Percentiles rank a stretch among this genome's conserved stretches.
Conservation (phyloP, 1,284 basidiomycete species). For the Kwoniella shivajii region DNA sequence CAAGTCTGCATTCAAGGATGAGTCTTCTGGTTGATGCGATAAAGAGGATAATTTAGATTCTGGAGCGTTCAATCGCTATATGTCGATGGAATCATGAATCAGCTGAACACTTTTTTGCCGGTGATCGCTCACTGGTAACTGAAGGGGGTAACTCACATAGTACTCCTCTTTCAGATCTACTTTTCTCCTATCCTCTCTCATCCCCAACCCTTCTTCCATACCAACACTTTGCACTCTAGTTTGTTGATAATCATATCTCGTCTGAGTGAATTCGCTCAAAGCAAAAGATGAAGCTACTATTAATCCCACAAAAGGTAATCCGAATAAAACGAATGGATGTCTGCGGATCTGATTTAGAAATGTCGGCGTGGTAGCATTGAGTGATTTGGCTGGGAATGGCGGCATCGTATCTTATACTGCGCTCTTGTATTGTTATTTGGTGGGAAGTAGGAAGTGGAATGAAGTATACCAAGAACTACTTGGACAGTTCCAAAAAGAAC, state of each 20-base stretch:
- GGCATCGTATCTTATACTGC: too few species aligned
- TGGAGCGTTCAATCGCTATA: slow-evolving; percentile 33
- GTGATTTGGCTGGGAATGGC: slow-evolving; percentile 63
- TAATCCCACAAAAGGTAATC: slow-evolving; percentile 80
- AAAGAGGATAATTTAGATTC: not conserved
- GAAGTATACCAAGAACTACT: too few species aligned
- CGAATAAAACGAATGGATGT: slow-evolving; percentile 65
- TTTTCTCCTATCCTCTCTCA: slow-evolving; percentile 77
- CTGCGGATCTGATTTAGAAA: slow-evolving; percentile 42
- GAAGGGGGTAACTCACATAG: slow-evolving; percentile 66
- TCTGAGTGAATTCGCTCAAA: slow-evolving; percentile 81
- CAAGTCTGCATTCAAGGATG: slow-evolving; percentile 6
- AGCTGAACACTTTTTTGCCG: not conserved
- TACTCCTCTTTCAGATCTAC: slow-evolving; percentile 95
- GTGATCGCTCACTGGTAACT: not conserved
- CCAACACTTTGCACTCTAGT: slow-evolving; percentile 75
- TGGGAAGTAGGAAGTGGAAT: too few species aligned
- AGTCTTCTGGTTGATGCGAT: slow-evolving; percentile 6
- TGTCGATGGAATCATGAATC: not conserved
- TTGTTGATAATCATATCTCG: slow-evolving; percentile 84
- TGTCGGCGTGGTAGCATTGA: slow-evolving; percentile 55
- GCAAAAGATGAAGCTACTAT: slow-evolving; percentile 88
- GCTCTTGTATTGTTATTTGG: too few species aligned
- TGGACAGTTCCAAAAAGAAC: too few species aligned
- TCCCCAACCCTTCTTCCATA: slow-evolving; percentile 79